These are phyloP conservation scores for Coffea eugenioides DNA, from an alignment of 257 asterid species.

Conservation along the genomic window DNA sequence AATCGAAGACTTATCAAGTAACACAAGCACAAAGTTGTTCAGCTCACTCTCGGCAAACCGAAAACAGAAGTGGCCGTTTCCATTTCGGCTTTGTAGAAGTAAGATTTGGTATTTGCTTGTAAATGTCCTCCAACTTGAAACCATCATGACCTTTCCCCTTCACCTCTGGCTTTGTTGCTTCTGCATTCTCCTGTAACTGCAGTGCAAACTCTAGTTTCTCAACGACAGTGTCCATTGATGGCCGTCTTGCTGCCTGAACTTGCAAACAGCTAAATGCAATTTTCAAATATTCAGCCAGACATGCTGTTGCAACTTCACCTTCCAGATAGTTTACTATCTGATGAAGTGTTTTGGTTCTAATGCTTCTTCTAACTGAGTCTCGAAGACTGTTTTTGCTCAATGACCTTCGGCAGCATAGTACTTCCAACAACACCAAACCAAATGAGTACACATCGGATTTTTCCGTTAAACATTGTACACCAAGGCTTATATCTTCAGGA, in stretches of 20 bases:
- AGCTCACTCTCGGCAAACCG: no score
- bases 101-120: not conserved
- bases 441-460: slow-evolving; percentile 16
- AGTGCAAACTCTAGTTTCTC: not conserved
- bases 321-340: not conserved
- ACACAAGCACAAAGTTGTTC: no score
- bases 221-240: not conserved
- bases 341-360: not conserved
- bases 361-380: not conserved
- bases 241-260: not conserved
- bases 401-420: not conserved
- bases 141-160: not conserved
- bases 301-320: not conserved
- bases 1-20: no score
- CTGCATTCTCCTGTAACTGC: not conserved
- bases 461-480: not conserved
- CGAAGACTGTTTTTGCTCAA: not conserved
- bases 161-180: not conserved
- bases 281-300: slow-evolving; percentile 6
- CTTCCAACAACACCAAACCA: slow-evolving; percentile 13
- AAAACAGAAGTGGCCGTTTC: no score
- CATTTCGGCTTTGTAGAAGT: not conserved
- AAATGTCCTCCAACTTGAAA: slow-evolving; percentile 6
- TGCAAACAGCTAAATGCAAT: slow-evolving; percentile 3
- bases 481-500: not conserved